phyloP scores from a whole-genome alignment of 2,329 filamentous ascomycete species.

The Lachnellula suecica region DNA sequence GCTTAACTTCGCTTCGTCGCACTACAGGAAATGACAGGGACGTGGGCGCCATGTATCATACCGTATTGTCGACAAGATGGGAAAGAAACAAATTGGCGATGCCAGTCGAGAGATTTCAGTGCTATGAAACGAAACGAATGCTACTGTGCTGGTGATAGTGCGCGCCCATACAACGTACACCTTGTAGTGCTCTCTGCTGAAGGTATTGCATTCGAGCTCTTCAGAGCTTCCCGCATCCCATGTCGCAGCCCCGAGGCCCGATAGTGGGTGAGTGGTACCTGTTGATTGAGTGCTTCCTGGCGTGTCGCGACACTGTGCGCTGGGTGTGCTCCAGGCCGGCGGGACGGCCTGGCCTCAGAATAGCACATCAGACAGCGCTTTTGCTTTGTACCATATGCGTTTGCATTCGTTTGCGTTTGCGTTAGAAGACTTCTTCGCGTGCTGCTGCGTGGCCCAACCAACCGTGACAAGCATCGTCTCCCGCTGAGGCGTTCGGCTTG shows the following conservation, averaged over 20 bases:
- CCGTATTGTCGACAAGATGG: background rate
- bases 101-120: too few relatives aligned
- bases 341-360: too few relatives aligned
- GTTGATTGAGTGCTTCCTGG: background rate
- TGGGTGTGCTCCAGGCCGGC: too few relatives aligned
- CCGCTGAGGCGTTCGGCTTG: background rate
- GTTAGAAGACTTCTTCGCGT: background rate
- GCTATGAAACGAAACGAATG: background rate
- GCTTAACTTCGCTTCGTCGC: background rate
- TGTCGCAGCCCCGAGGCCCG: constrained; percentile 8
- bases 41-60: background rate
- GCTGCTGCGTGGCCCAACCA: background rate
- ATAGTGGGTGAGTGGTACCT: background rate
- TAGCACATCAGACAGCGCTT: too few relatives aligned
- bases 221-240: background rate
- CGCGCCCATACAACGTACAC: background rate
- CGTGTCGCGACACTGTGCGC: background rate
- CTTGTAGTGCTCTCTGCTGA: background rate
- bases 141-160: background rate
- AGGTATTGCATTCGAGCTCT: too few relatives aligned
- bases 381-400: too few relatives aligned
- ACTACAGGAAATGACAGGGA: background rate
- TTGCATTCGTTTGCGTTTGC: background rate
- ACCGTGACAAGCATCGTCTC: background rate
- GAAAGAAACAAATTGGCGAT: background rate